Evolutionary conservation across 169 alveolate species (phyloP), one percentile per base, ranked within the genome.

Genomic region (Besnoitia besnoiti): DNA sequence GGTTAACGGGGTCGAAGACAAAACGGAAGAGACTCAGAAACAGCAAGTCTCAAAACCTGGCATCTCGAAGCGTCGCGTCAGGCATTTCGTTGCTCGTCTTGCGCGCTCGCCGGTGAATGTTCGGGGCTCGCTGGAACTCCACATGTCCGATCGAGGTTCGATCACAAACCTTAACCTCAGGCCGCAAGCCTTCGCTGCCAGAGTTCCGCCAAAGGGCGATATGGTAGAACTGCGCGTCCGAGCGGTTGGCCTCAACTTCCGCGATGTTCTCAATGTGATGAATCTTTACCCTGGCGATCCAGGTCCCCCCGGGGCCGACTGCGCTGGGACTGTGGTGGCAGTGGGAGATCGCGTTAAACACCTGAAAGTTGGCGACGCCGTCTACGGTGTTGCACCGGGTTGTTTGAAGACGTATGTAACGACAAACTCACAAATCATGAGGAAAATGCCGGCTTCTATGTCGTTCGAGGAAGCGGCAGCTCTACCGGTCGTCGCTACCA

Each of bases 251-350:
- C 92, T 96, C 79, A 96, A 96, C 95, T 96, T 96, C 95, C 95
- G 97, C 30, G 97, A 96, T 59, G 95, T 96, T 76, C 95, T 96
- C 77, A 96, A 96, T 90, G 96, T 96, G 62, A 96, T 96, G 97
- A 95, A 95, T 67, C 93, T 95, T 40, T 95, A 94, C 59, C 97
- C 97, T 0, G 97, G 97, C 7, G 97, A 96, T 77, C 97, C 97
- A 16, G 97, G 97, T 19, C 96, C 97, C 0, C 97, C 97, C 0
- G 97, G 97, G 8, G 92, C 94, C 0, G 97, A 96, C 88, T 91
- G 95, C 87, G 93, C 96, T 19, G 96, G 96, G 49, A 94, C 89
- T n/a, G 96, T 94, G 16, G 94, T 91, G 44, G 93, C 95, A 0
- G 95, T 94, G 79, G 96, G 96, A 27, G 84, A 79, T 24, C 91